These are phyloP conservation scores for Agaricales sp. DNA, from an alignment of 1,284 basidiomycete species.

Conservation along the genomic window DNA sequence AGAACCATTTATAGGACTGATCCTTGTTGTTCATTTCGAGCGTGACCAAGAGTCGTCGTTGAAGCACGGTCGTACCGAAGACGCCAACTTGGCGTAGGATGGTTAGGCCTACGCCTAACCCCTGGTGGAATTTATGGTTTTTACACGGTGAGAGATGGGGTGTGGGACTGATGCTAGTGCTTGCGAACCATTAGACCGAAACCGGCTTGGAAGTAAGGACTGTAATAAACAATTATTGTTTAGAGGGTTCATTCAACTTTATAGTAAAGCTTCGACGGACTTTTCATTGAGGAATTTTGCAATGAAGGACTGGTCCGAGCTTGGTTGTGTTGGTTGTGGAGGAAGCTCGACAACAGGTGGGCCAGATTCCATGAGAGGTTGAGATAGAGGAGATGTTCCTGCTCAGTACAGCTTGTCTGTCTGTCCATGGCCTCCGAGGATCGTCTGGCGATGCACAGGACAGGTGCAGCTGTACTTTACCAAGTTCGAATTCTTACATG, in stretches of 20 bases:
- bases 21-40: constrained; percentile 97
- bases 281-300: constrained; percentile 35
- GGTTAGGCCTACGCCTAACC: constrained; percentile 76
- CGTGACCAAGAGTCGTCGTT: constrained; percentile 86
- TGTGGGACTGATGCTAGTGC: background rate
- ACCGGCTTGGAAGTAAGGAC: constrained; percentile 93
- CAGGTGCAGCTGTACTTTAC: no score
- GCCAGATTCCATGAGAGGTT: background rate
- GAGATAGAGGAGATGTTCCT: no score
- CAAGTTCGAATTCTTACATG: no score
- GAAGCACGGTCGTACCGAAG: constrained; percentile 66
- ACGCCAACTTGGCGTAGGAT: constrained; percentile 64
- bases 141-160: constrained; percentile 3
- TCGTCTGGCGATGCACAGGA: no score
- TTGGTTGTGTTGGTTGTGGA: background rate
- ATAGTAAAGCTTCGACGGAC: constrained; percentile 24
- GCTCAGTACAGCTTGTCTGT: no score
- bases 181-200: constrained; percentile 85
- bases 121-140: constrained; percentile 34
- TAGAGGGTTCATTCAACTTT: background rate
- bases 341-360: background rate
- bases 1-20: constrained; percentile 92
- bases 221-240: constrained; percentile 29
- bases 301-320: constrained; percentile 7
- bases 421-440: no score